phyloP scores from a whole-genome alignment of 169 alveolate species.

The Plasmodium sp. region DNA sequence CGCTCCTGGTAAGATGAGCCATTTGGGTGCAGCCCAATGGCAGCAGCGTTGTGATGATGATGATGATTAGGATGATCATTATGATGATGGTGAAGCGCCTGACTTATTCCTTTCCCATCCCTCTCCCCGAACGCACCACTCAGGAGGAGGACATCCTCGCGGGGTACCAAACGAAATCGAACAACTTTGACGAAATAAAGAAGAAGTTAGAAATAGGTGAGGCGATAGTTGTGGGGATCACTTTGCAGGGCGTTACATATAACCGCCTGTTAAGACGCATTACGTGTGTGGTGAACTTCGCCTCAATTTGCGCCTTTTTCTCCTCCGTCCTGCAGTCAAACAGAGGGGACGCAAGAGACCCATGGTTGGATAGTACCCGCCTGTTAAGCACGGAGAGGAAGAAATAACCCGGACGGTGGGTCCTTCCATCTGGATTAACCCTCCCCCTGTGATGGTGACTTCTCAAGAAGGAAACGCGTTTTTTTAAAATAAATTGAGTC shows the following conservation, averaged over 20 bases:
- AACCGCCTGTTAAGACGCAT: not conserved
- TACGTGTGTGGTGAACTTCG: not conserved
- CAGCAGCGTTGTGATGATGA: too few species aligned
- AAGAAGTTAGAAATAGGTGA: slow-evolving; percentile 55
- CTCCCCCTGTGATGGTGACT: not conserved
- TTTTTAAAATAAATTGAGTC: not conserved
- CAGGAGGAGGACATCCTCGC: slow-evolving; percentile 45
- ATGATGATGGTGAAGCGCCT: not conserved
- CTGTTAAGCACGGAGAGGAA: not conserved
- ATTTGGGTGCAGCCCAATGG: not conserved
- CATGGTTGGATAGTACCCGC: slow-evolving; percentile 74
- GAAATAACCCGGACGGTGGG: not conserved
- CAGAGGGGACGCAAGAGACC: slow-evolving; percentile 84
- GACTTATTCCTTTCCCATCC: not conserved
- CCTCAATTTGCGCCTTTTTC: not conserved
- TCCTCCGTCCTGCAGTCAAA: slow-evolving; percentile 64
- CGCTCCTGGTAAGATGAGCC: slow-evolving; percentile 9
- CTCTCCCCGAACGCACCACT: not conserved
- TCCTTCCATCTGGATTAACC: not conserved
- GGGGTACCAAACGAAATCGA: slow-evolving; percentile 30
- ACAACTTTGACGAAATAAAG: slow-evolving; percentile 11
- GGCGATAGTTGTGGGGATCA: not conserved
- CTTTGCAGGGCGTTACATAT: not conserved
- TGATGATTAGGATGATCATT: not conserved
- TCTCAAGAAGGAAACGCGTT: not conserved